Evolutionary conservation across 257 asterid species (phyloP), one percentile per base, ranked within the genome.

Genomic region (Rubia yunnanensis): DNA sequence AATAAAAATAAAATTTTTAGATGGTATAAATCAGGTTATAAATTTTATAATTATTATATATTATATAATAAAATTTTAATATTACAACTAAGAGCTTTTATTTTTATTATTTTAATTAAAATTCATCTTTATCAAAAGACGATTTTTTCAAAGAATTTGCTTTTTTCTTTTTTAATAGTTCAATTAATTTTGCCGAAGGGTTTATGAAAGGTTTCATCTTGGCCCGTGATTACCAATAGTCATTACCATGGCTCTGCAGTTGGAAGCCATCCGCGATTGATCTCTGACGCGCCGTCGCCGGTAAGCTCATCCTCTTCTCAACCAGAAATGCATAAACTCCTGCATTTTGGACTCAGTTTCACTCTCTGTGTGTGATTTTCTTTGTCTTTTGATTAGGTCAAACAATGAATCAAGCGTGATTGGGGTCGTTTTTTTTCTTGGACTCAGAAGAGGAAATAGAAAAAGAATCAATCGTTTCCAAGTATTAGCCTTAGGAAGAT

Each of bases 321-420:
- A 15, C 17, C 11, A 50, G 27, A 50, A 50, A 50, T 50, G 27
- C 3, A 20, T 26, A 8, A 50, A 50, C 54, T 2, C 48, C 36
- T 32, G 36, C 36, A 32, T 28, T 38, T 3, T 11, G 7, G 4
- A 20, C 9, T 46, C 32, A 24, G 52, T 35, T n/a, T 36, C 10
- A 3, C 15, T 14, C 61, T 20, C 62, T 27, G 62, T 24, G 8
- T 26, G 30, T 5, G 36, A 27, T 70, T 63, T 63, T n/a, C n/a
- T n/a, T n/a, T n/a, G n/a, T n/a, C n/a, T n/a, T n/a, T n/a, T n/a
- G n/a, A n/a, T n/a, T 50, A 63, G 63, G 66, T 31, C 63, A 59
- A 27, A 13, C 34, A 26, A 59, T 72, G 63, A 36, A 66, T 28
- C 65, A n/a, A 58, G n/a, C n/a, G n/a, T n/a, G n/a, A n/a, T n/a